phyloP scores from a whole-genome alignment of 2,329 filamentous ascomycete genomes.

The Fusarium foetens region DNA sequence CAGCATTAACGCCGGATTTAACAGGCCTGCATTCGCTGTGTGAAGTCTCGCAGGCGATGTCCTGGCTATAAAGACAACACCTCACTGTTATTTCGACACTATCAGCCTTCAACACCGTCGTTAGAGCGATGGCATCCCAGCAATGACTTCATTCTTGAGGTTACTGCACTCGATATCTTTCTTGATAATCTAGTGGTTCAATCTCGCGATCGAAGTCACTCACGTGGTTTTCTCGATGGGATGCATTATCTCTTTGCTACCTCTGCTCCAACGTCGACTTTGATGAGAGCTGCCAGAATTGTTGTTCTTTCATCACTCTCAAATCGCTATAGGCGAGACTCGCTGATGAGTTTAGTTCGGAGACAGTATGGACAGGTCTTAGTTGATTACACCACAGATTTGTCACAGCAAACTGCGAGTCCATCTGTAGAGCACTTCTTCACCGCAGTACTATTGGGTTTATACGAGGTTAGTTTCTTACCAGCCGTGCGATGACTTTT shows the following conservation, averaged over 20 bases:
- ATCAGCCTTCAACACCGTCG: not conserved
- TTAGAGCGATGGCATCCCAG: slow-evolving; percentile 1
- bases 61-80: slow-evolving; percentile 9
- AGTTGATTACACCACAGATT: not conserved
- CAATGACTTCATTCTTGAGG: not conserved
- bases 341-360: not conserved
- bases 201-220: not conserved
- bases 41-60: not conserved
- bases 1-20: not conserved
- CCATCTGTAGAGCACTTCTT: slow-evolving; percentile 7
- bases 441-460: not conserved
- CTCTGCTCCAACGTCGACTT: not conserved
- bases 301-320: slow-evolving; percentile 5
- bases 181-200: not conserved
- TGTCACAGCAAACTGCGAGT: not conserved
- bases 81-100: slow-evolving; percentile 7
- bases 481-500: rapidly evolving
- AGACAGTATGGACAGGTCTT: slow-evolving; percentile 9
- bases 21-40: slow-evolving; percentile 7
- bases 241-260: slow-evolving; percentile 6
- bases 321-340: not conserved
- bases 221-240: slow-evolving; percentile 9
- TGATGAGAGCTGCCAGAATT: slow-evolving; percentile 9
- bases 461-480: not conserved
- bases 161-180: not conserved